Evolutionary conservation across 2,329 filamentous ascomycete species (phyloP), one percentile per base, ranked within the genome.

Genomic region (Pseudogymnoascus destructans): DNA sequence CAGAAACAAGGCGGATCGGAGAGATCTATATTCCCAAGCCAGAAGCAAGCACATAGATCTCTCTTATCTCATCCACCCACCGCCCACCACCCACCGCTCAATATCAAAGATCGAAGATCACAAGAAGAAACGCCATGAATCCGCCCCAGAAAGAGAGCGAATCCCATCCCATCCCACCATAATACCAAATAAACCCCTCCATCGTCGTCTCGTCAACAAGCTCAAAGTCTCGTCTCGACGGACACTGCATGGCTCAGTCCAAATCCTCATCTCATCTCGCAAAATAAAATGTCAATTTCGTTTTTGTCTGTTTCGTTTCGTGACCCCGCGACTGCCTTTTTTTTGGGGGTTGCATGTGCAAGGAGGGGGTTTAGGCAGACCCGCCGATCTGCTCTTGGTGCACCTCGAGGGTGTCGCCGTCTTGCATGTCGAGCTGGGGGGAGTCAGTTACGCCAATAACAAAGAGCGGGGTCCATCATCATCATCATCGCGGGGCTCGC

Each of bases 321-420:
- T 13, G 32, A 5, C 33, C 27, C 33, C 15, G 7, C 32, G 11
- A 33, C 13, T 33, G 32, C 4, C 10, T 33, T 33, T 33, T 33
- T n/a, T 13, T 33, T n/a, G n/a, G n/a, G n/a, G n/a, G n/a, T n/a
- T n/a, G n/a, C n/a, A n/a, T n/a, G 32, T n/a, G 11, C 11, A 27
- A 38, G 23, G 21, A 25, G 19, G 27, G 25, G 63, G 68, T 62
- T 55, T 61, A 68, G 40, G 60, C 59, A 19, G 61, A 73, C 61
- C 91, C 92, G 61, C 93, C 93, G 62, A 97, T 93, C 75, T 98
- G 93, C 72, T 98, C 93, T 72, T 97, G 93, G 71, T 97, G 92
- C 23, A 98, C 93, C 70, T 98, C 93, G 23, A 98, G 84, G 0
- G 89, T 95, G 69, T 98, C 93, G 33, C 93, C 92, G 66, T 98